A percentile compares a stretch with the other conserved stretches of the same genome.
Evolutionary conservation across 352 stramenopile genomes (phyloP).

Genomic region (Phytophthora cactorum): DNA sequence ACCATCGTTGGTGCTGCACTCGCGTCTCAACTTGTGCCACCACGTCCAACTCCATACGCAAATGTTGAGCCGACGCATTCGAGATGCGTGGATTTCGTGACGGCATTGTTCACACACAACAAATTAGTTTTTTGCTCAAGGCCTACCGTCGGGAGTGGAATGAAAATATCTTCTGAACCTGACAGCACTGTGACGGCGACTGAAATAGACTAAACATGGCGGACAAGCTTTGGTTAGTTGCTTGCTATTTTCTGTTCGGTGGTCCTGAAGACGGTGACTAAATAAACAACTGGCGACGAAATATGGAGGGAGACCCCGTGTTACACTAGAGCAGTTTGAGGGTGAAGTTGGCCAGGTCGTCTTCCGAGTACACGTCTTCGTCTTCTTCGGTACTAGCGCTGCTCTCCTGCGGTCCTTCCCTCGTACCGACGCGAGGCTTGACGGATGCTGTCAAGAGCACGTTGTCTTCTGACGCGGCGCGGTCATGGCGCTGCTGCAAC

Average conservation of each 20-base stretch:
- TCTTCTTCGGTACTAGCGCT: conserved; percentile 46
- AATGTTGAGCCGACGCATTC: conserved; percentile 50
- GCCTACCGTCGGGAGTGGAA: not conserved
- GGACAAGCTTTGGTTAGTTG: conserved; percentile 30
- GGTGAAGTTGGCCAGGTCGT: conserved; percentile 82
- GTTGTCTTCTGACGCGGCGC: conserved; percentile 63
- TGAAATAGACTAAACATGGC: conserved; percentile 23
- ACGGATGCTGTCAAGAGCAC: conserved; percentile 33
- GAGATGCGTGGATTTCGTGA: conserved; percentile 42
- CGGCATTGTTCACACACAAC: conserved; percentile 3
- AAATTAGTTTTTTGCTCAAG: not conserved
- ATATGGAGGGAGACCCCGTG: too few species aligned
- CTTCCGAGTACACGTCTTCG: conserved; percentile 56
- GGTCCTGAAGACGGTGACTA: conserved; percentile 18
- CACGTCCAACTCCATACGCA: conserved; percentile 56
- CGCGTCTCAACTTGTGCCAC: conserved; percentile 48
- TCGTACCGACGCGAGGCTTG: conserved; percentile 24
- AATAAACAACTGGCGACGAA: conserved; percentile 31
- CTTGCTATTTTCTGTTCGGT: conserved; percentile 19
- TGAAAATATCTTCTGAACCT: conserved; percentile 16
- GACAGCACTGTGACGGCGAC: conserved; percentile 2
- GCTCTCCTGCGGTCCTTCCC: conserved; percentile 31
- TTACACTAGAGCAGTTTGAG: conserved; percentile 47
- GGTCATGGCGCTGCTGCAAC: conserved; percentile 45
- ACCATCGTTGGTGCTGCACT: conserved; percentile 39